Conservation (phyloP, 2,329 filamentous ascomycete genomes). For the Penicillium carneum region DNA sequence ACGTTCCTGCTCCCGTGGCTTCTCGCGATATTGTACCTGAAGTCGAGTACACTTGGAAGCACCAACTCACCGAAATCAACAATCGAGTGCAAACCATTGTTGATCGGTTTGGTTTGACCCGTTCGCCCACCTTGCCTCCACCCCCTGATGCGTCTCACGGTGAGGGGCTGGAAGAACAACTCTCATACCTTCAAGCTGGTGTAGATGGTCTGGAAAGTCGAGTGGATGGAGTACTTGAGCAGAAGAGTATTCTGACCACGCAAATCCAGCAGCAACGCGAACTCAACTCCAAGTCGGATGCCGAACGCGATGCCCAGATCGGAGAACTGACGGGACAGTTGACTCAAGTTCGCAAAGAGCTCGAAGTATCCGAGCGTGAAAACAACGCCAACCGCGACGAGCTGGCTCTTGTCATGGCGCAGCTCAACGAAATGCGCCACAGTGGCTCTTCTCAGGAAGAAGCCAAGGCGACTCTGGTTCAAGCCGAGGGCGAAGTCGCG, state of each 20-base stretch:
- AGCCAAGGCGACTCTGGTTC: constrained; percentile 39
- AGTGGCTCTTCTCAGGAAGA: constrained; percentile 47
- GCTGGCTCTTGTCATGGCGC: constrained; percentile 52
- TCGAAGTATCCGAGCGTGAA: constrained; percentile 61
- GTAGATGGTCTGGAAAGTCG: constrained; percentile 80
- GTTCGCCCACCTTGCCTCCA: constrained; percentile 59
- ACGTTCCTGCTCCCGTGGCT: constrained; percentile 9
- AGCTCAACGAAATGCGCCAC: constrained; percentile 53
- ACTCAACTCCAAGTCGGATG: constrained; percentile 85
- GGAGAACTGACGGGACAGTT: constrained; percentile 56
- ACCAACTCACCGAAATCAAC: constrained; percentile 69
- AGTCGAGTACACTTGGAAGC: constrained; percentile 50
- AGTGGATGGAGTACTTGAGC: constrained; percentile 79
- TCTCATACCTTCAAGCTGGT: constrained; percentile 77
- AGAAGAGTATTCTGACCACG: constrained; percentile 85
- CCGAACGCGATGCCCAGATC: constrained; percentile 59
- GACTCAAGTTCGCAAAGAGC: constrained; percentile 69
- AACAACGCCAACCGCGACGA: constrained; percentile 51
- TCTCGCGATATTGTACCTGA: constrained; percentile 40
- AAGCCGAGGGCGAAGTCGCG: constrained; percentile 43
- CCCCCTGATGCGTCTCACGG: constrained; percentile 66
- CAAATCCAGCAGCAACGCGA: constrained; percentile 96
- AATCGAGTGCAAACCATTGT: constrained; percentile 68
- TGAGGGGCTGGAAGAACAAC: constrained; percentile 68
- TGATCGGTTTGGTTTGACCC: constrained; percentile 52